Evolutionary conservation across 2,329 filamentous ascomycete species (phyloP).

Genomic region (Penicillium palitans): DNA sequence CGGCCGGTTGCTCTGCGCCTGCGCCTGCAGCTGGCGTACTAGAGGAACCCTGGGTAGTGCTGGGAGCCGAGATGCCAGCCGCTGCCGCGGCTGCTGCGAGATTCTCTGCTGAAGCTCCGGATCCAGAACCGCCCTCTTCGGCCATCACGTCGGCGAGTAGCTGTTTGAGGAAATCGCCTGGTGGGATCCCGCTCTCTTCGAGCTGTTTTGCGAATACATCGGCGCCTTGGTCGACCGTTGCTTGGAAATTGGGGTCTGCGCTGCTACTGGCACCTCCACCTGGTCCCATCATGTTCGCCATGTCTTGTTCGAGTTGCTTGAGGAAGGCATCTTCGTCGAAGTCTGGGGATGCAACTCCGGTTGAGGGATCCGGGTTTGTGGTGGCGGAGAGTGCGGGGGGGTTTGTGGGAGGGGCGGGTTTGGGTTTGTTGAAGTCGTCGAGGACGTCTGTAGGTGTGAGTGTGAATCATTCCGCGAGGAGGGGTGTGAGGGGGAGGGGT

Average conservation of each 20-base stretch:
- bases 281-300: slow-evolving; percentile 73
- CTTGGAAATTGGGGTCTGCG: slow-evolving; percentile 24
- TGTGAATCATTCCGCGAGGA: not conserved
- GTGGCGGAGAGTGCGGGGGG: slow-evolving; percentile 12
- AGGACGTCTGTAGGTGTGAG: slow-evolving; percentile 65
- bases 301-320: slow-evolving; percentile 82
- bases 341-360: slow-evolving; percentile 18
- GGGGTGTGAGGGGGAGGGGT: not conserved
- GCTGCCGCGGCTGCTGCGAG: slow-evolving; percentile 26
- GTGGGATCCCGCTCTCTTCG: slow-evolving; percentile 36
- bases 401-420: slow-evolving; percentile 35
- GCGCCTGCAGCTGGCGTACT: not conserved
- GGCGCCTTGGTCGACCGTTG: slow-evolving; percentile 33
- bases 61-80: not conserved
- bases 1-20: slow-evolving; percentile 50
- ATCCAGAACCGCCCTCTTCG: slow-evolving; percentile 23
- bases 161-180: slow-evolving; percentile 39
- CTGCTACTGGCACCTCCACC: slow-evolving; percentile 22
- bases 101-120: slow-evolving; percentile 16
- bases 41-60: not conserved
- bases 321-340: slow-evolving; percentile 60
- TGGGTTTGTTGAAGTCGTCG: slow-evolving; percentile 76
- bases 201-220: slow-evolving; percentile 40
- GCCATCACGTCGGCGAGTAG: slow-evolving; percentile 39
- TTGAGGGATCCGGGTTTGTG: slow-evolving; percentile 21